Evolutionary conservation across 2,329 filamentous ascomycete species (phyloP).

Genomic region (Nemania sp.): DNA sequence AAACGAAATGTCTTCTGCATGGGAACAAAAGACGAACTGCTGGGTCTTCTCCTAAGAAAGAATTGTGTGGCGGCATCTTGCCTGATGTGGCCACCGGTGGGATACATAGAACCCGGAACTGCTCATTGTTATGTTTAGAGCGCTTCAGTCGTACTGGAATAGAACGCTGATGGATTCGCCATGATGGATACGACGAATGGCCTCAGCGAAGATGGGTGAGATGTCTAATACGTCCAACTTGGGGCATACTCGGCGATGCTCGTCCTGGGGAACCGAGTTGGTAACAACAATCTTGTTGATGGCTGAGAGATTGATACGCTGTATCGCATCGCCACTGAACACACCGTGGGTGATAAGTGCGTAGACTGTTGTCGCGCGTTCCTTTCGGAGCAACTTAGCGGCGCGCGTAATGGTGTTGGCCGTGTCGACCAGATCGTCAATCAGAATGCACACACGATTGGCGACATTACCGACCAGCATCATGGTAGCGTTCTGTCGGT

Average conservation of each 20-base stretch:
- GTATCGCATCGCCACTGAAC: slow-evolving; percentile 91
- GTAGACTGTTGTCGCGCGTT: slow-evolving; percentile 88
- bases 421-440: slow-evolving; percentile 94
- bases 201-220: slow-evolving; percentile 89
- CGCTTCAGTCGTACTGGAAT: slow-evolving; percentile 74
- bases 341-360: slow-evolving; percentile 94
- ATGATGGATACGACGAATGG: slow-evolving; percentile 93
- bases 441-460: slow-evolving; percentile 80
- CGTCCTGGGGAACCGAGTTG: slow-evolving; percentile 88
- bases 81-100: slow-evolving; percentile 1
- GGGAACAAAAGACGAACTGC: neutral
- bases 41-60: neutral
- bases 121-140: neutral
- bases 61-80: neutral
- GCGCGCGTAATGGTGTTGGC: slow-evolving; percentile 96
- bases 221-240: slow-evolving; percentile 94
- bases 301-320: slow-evolving; percentile 88
- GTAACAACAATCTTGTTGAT: slow-evolving; percentile 94
- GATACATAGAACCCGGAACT: neutral
- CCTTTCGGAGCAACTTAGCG: slow-evolving; percentile 93
- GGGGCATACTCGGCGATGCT: slow-evolving; percentile 75
- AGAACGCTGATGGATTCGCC: slow-evolving; percentile 96
- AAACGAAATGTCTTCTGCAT: slow-evolving; percentile 6
- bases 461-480: slow-evolving; percentile 89
- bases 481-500: slow-evolving; percentile 91